A percentile compares a stretch with the other conserved stretches of the same genome.
phyloP scores from a whole-genome alignment of 2,329 filamentous ascomycete genomes.

The Lecanicillium sp. region DNA sequence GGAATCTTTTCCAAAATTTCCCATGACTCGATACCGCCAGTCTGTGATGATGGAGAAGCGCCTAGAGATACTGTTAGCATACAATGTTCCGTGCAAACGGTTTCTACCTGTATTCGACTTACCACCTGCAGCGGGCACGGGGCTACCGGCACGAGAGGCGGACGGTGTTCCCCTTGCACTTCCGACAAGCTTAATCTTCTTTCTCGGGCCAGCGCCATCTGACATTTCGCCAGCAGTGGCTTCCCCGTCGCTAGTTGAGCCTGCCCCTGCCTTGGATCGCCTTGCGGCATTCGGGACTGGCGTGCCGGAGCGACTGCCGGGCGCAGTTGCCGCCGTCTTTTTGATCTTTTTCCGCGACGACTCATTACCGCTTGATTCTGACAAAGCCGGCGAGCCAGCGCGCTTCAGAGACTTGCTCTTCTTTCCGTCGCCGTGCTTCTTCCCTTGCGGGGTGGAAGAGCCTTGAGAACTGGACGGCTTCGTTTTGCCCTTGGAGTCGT shows the following conservation, averaged over 20 bases:
- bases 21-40: conserved; percentile 34
- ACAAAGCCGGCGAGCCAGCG: conserved; percentile 76
- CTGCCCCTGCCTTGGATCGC: conserved; percentile 38
- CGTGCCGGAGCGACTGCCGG: conserved; percentile 47
- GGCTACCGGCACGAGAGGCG: conserved; percentile 56
- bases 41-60: conserved; percentile 27
- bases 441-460: conserved; percentile 46
- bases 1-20: conserved; percentile 50
- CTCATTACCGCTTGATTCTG: conserved; percentile 88
- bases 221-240: conserved; percentile 62
- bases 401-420: conserved; percentile 66
- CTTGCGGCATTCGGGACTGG: conserved; percentile 41
- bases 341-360: conserved; percentile 73
- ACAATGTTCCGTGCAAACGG: neutral
- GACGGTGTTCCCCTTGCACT: conserved; percentile 44
- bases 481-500: conserved; percentile 40
- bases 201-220: conserved; percentile 42
- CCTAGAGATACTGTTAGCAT: conserved; percentile 12
- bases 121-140: conserved; percentile 27
- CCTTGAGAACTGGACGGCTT: conserved; percentile 61
- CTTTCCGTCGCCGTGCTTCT: conserved; percentile 42
- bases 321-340: conserved; percentile 45
- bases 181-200: conserved; percentile 48
- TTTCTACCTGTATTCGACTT: conserved; percentile 14
- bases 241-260: conserved; percentile 65